Percentiles rank a stretch among this genome's conserved stretches.
Conservation (phyloP, 192 early-diverging fungal species). For the Chytriomyces hyalinus region DNA sequence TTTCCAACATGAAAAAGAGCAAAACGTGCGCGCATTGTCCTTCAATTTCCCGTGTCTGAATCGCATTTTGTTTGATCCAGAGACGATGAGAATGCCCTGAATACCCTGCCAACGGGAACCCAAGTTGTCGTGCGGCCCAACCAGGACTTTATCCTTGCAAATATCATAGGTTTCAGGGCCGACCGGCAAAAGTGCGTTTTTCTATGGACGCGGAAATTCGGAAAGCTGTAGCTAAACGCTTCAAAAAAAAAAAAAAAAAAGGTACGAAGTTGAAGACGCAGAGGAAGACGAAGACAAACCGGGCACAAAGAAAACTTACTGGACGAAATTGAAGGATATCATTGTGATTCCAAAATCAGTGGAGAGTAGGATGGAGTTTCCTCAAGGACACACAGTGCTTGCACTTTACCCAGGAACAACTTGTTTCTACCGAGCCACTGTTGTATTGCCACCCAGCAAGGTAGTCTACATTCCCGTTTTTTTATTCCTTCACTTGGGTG, state of each 20-base stretch:
- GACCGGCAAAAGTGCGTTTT: slow-evolving; percentile 42
- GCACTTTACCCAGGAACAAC: slow-evolving; percentile 51
- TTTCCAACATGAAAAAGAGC: slow-evolving; percentile 19
- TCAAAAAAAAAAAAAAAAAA: not conserved
- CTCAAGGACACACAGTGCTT: slow-evolving; percentile 46
- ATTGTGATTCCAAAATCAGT: slow-evolving; percentile 36
- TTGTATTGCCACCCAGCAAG: slow-evolving; percentile 43
- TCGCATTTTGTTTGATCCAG: not conserved
- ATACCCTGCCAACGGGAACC: not conserved
- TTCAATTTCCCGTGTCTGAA: not conserved
- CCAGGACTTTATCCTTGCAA: slow-evolving; percentile 51
- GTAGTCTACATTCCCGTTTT: slow-evolving; percentile 15
- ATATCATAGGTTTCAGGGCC: slow-evolving; percentile 38
- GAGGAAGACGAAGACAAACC: slow-evolving; percentile 50
- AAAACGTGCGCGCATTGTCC: not conserved
- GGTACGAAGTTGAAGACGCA: slow-evolving; percentile 55
- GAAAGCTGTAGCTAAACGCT: not conserved
- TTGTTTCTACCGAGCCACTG: slow-evolving; percentile 55
- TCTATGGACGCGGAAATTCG: not conserved
- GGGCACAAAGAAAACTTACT: slow-evolving; percentile 5
- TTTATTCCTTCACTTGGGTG: too few species aligned
- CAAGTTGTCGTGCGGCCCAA: slow-evolving; percentile 43
- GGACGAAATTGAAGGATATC: slow-evolving; percentile 35
- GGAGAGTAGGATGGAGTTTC: slow-evolving; percentile 33
- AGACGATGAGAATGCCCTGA: not conserved